Evolutionary conservation across 768 basidiomycete species (phyloP).

Genomic region (Russula lepida): DNA sequence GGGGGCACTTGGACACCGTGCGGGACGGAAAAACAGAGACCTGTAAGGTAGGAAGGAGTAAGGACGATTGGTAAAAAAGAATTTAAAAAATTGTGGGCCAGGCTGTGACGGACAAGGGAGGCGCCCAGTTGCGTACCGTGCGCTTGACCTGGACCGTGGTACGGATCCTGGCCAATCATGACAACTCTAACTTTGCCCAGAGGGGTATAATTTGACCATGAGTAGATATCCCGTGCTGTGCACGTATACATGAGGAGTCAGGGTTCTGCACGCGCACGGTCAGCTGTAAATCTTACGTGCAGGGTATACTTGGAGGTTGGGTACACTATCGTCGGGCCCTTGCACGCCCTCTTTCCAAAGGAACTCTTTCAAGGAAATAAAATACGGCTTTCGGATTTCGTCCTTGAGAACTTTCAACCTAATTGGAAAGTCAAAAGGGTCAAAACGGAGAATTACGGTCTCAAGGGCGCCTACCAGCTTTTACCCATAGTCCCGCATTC

Average conservation of each 20-base stretch:
- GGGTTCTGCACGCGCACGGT: background rate
- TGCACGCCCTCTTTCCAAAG: constrained; percentile 57
- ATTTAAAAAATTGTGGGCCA: background rate
- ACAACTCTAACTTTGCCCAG: constrained; percentile 80
- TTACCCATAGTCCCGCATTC: constrained; percentile 69
- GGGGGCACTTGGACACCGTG: constrained; percentile 67
- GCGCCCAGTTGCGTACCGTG: constrained; percentile 51
- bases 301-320: constrained; percentile 61
- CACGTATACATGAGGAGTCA: background rate
- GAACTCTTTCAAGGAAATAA: constrained; percentile 60
- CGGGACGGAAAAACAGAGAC: constrained; percentile 86
- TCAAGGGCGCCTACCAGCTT: constrained; percentile 45
- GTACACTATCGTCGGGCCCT: constrained; percentile 40
- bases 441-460: background rate
- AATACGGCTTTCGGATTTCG: constrained; percentile 72
- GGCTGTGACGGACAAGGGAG: background rate
- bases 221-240: constrained; percentile 75
- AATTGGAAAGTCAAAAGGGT: background rate
- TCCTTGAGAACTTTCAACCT: constrained; percentile 71
- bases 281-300: constrained; percentile 44
- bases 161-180: constrained; percentile 87
- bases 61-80: background rate
- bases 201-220: constrained; percentile 81
- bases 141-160: constrained; percentile 72
- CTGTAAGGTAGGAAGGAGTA: constrained; percentile 30